Evolutionary conservation across 2,329 filamentous ascomycete species (phyloP).

Genomic region (Chaetomiaceae sp.): DNA sequence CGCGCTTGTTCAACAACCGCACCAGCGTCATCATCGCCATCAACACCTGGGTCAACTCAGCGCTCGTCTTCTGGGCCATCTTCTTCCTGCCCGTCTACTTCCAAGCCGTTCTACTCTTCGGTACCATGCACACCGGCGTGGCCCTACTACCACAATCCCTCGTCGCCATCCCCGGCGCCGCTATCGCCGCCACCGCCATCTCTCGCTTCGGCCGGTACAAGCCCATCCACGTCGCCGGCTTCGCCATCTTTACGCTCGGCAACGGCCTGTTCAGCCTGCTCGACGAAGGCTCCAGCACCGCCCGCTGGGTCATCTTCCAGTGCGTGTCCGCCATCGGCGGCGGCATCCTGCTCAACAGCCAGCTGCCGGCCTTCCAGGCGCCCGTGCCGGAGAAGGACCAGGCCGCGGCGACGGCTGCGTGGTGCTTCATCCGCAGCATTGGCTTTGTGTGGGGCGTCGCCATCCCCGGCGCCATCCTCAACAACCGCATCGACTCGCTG

Average conservation of each 20-base stretch:
- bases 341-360: constrained; percentile 35
- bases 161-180: constrained; percentile 20
- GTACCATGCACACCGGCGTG: constrained; percentile 26
- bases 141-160: constrained; percentile 21
- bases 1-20: constrained; percentile 38
- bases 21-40: constrained; percentile 29
- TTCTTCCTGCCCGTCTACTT: constrained; percentile 41
- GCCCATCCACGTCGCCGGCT: constrained; percentile 22
- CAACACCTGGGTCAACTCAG: constrained; percentile 31
- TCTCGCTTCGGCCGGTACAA: constrained; percentile 22
- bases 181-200: constrained; percentile 25
- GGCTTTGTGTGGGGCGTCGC: constrained; percentile 42
- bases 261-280: constrained; percentile 33
- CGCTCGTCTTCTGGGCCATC: constrained; percentile 30
- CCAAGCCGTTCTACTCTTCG: constrained; percentile 27
- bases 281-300: constrained; percentile 30
- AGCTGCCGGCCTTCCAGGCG: constrained; percentile 39
- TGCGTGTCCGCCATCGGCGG: constrained; percentile 34
- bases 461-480: constrained; percentile 38
- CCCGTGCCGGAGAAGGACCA: constrained; percentile 30
- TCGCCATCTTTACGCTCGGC: constrained; percentile 28
- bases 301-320: constrained; percentile 37
- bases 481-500: not conserved
- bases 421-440: constrained; percentile 39
- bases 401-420: constrained; percentile 33